These are phyloP conservation scores for Aphanomyces cochlioides DNA, from an alignment of 352 stramenopile genomes.

Conservation along the genomic window DNA sequence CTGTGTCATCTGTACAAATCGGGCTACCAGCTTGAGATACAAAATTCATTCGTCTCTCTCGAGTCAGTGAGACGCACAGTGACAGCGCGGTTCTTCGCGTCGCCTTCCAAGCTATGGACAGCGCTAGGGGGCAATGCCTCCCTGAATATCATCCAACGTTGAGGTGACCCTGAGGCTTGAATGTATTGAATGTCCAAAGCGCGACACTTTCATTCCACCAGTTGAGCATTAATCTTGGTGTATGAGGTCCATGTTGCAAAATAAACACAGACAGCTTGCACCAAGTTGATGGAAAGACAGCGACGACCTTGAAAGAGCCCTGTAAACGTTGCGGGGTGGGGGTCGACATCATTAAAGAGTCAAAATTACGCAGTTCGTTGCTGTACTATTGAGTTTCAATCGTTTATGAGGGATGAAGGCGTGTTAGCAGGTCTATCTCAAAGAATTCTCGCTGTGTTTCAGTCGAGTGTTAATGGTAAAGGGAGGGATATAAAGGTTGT, in stretches of 20 bases:
- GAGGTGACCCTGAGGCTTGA: neutral
- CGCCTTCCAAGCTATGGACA: neutral
- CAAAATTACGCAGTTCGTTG: neutral
- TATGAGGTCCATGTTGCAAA: too few species aligned
- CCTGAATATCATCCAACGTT: neutral
- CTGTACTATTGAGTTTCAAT: neutral
- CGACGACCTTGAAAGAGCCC: neutral
- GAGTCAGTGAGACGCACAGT: neutral
- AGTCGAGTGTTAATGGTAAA: neutral
- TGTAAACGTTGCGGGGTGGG: neutral
- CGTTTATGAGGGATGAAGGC: neutral
- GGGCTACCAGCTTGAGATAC: neutral
- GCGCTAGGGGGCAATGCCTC: too few species aligned
- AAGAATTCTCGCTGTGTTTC: too few species aligned
- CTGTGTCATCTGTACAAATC: too few species aligned
- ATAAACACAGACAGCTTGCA: too few species aligned
- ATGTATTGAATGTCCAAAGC: too few species aligned
- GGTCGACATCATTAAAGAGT: neutral
- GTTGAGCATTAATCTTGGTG: too few species aligned
- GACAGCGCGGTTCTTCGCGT: neutral
- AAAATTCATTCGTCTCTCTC: neutral
- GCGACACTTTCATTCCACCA: too few species aligned
- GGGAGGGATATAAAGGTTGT: neutral
- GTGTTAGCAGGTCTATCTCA: neutral
- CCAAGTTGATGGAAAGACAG: neutral